Conservation (phyloP, 768 basidiomycete species). For the Xerocomus potaroensis region DNA sequence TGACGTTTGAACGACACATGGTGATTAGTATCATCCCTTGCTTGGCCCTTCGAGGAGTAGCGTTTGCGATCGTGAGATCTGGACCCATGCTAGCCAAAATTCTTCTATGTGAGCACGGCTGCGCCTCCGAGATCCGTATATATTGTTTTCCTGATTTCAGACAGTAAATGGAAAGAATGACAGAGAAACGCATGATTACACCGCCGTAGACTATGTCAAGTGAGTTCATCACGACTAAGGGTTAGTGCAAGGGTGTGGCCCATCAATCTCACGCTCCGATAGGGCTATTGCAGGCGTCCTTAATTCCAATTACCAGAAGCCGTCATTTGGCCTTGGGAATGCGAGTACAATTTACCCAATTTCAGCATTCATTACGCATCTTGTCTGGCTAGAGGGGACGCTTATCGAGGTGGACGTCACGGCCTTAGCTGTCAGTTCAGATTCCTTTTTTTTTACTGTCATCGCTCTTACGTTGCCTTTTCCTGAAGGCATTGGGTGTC, state of each 20-base stretch:
- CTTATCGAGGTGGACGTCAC: constrained; percentile 57
- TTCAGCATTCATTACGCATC: constrained; percentile 80
- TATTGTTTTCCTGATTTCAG: constrained; percentile 3
- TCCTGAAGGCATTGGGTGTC: constrained; percentile 52
- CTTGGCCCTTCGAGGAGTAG: constrained; percentile 79
- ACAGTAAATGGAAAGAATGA: constrained; percentile 87
- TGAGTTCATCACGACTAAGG: constrained; percentile 29
- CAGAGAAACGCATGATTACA: constrained; percentile 84
- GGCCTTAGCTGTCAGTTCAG: constrained; percentile 52
- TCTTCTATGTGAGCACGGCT: constrained; percentile 60
- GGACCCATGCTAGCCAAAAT: constrained; percentile 71
- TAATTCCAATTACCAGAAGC: constrained; percentile 52
- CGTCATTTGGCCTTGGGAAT: constrained; percentile 54
- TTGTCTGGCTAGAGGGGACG: constrained; percentile 70
- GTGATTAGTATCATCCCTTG: constrained; percentile 79
- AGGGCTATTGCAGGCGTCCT: constrained; percentile 70
- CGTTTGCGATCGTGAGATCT: constrained; percentile 71
- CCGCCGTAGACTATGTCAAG: constrained; percentile 80
- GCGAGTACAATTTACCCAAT: constrained; percentile 62
- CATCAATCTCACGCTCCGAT: constrained; percentile 9
- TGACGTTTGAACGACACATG: constrained; percentile 5
- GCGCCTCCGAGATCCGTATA: background rate
- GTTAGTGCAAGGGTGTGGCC: background rate
- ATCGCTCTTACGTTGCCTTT: constrained; percentile 3
- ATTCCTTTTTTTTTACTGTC: background rate